Evolutionary conservation across 2,329 filamentous ascomycete genomes (phyloP).

Genomic region (Phyllosticta ampelicida): DNA sequence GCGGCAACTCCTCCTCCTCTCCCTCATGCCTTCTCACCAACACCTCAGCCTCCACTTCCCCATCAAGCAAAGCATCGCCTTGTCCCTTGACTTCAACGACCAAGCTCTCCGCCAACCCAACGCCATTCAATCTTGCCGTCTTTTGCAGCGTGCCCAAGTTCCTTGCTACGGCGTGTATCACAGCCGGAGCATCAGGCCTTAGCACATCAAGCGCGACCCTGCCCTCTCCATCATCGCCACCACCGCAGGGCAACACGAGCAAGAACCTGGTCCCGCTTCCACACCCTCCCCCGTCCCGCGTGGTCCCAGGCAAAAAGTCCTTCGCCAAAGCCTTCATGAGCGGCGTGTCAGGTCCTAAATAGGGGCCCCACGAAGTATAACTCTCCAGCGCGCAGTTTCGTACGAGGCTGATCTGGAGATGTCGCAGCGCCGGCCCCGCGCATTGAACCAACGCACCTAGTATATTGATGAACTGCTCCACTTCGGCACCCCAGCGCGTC

Average conservation of each 20-base stretch:
- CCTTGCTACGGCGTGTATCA: conserved; percentile 8
- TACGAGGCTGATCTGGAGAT: conserved; percentile 7
- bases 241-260: conserved; percentile 4
- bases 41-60: not conserved
- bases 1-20: not conserved
- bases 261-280: not conserved
- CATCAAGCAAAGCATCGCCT: not conserved
- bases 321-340: conserved; percentile 1
- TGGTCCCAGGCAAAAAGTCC: not conserved
- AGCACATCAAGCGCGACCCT: conserved; percentile 7
- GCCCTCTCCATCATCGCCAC: not conserved
- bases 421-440: not conserved
- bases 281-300: not conserved
- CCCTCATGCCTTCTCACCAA: not conserved
- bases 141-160: conserved; percentile 4
- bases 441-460: not conserved
- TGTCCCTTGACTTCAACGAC: not conserved
- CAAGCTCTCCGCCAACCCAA: conserved; percentile 1
- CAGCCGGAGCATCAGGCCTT: conserved; percentile 5
- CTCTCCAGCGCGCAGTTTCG: conserved; percentile 11
- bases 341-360: conserved; percentile 1
- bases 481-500: conserved; percentile 6
- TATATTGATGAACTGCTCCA: not conserved
- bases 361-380: conserved; percentile 9
- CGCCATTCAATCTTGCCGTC: conserved; percentile 7